Base-by-base conservation (phyloP, 768 basidiomycete species). In the Naganishia onofrii region DNA sequence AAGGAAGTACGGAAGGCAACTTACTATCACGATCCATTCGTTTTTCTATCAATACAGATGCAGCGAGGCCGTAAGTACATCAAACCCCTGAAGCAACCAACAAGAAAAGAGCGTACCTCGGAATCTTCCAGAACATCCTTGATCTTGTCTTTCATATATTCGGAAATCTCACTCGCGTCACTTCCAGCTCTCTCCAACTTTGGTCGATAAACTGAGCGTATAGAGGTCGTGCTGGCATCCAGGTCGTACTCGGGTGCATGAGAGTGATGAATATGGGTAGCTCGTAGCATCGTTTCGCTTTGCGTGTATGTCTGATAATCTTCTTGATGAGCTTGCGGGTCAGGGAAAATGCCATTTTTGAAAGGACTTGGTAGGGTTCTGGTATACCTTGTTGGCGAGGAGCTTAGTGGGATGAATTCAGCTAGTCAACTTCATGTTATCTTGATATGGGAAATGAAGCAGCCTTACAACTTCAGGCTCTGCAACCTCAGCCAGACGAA, bases 121-220 rank as follows among this genome's bases (percentile, higher is more conserved):
- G 60, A 19, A 5, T 63, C 23, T 26, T 26, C 7, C 12, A 63
- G n/a, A 26, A 63, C 15, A 10, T 26, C 60, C 28, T 26, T 44
- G 15, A 46, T 1, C 42, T 63, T 63, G 26, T 63, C 60, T 26
- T 63, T 44, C 38, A 63, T 63, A 36, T 44, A 44, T 6, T 26
- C 26, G 21, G 42, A 36, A 19, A 44, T 63, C 60, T 44, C 38
- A 13, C 31, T 42, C 28, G n/a, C 60, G 21, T 63, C 60, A n/a
- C 60, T 63, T 26, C 42, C 60, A 17, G n/a, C 23, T 63, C 60
- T 44, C 26, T 38, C 26, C n/a, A 63, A 26, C 10, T 15, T 12
- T 17, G 60, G 60, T 26, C 28, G 21, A 28, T 44, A 44, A 4
- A 63, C 28, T 6, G 38, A 13, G 13, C 42, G n/a, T 26, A 26